Conservation (phyloP, 2,329 filamentous ascomycete genomes). For the Phyllosticta capitalensis region DNA sequence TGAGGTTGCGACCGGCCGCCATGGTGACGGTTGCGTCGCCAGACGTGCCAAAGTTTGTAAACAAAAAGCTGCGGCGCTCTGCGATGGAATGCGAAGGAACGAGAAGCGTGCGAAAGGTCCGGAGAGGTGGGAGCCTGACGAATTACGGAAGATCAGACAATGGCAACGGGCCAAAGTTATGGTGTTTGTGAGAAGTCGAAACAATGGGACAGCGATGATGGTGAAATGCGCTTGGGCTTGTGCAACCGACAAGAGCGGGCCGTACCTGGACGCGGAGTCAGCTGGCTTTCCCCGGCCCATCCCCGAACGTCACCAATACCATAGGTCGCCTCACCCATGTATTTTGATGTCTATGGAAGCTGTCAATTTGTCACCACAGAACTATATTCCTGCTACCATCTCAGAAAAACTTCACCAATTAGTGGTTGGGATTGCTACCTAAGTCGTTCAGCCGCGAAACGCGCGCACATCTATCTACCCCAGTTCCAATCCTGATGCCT, state of each 20-base stretch:
- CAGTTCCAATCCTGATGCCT: too few species aligned
- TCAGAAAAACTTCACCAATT: too few species aligned
- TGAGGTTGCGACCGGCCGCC: slow-evolving; percentile 20
- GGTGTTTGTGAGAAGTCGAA: not conserved
- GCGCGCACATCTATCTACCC: too few species aligned
- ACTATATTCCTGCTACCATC: too few species aligned
- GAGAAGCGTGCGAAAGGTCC: not conserved
- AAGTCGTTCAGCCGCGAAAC: too few species aligned
- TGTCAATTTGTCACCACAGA: too few species aligned
- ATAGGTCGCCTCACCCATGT: too few species aligned
- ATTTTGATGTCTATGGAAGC: too few species aligned
- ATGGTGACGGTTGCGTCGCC: slow-evolving; percentile 2
- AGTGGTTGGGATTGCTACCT: too few species aligned
- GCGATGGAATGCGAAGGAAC: not conserved
- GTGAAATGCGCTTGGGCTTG: not conserved
- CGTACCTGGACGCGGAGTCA: not conserved
- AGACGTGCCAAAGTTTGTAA: not conserved
- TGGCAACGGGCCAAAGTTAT: not conserved
- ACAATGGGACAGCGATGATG: not conserved
- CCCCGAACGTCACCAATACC: too few species aligned
- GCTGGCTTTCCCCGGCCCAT: not conserved
- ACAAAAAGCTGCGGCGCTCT: not conserved
- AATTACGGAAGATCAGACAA: not conserved
- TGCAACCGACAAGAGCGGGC: not conserved
- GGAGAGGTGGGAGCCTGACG: not conserved